Percentiles rank a stretch among this genome's conserved stretches.
Conservation (phyloP, 2,329 filamentous ascomycete species). For the Emmonsiellopsis sp. region DNA sequence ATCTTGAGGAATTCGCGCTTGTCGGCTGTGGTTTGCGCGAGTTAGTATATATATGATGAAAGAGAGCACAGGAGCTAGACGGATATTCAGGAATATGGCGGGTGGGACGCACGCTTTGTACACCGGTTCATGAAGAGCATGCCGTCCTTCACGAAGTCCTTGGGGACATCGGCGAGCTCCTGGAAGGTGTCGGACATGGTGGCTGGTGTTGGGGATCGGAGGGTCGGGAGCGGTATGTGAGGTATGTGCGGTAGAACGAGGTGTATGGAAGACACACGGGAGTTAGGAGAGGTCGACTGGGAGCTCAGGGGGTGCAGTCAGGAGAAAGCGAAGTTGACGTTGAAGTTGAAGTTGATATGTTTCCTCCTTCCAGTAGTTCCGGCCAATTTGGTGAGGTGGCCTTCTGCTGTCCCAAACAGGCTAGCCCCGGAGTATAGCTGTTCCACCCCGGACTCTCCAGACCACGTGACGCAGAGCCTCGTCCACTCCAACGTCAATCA, state of each 20-base stretch:
- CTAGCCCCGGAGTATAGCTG: neutral
- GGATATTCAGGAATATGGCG: no score
- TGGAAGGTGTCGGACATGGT: constrained; percentile 50
- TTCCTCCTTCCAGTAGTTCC: no score
- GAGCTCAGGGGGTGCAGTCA: neutral
- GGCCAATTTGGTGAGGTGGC: constrained; percentile 5
- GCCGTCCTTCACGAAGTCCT: constrained; percentile 45
- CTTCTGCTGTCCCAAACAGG: constrained; percentile 2
- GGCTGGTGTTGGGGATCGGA: neutral
- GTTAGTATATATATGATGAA: constrained; percentile 6
- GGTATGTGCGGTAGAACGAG: no score
- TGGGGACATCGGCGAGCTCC: constrained; percentile 51
- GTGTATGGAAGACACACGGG: no score
- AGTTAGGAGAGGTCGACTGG: no score
- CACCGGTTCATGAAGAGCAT: constrained; percentile 41
- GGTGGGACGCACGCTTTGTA: constrained; percentile 37
- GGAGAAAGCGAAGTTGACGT: neutral
- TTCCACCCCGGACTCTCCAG: neutral
- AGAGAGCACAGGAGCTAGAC: neutral
- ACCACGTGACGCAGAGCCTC: neutral
- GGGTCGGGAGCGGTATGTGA: neutral
- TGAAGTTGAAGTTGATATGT: neutral
- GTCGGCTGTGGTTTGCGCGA: constrained; percentile 38
- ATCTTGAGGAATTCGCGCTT: constrained; percentile 54
- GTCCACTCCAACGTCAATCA: neutral